Evolutionary conservation across 2,329 filamentous ascomycete genomes (phyloP), one percentile per base, ranked within the genome.

Genomic region (Arthrobotrys iridis): DNA sequence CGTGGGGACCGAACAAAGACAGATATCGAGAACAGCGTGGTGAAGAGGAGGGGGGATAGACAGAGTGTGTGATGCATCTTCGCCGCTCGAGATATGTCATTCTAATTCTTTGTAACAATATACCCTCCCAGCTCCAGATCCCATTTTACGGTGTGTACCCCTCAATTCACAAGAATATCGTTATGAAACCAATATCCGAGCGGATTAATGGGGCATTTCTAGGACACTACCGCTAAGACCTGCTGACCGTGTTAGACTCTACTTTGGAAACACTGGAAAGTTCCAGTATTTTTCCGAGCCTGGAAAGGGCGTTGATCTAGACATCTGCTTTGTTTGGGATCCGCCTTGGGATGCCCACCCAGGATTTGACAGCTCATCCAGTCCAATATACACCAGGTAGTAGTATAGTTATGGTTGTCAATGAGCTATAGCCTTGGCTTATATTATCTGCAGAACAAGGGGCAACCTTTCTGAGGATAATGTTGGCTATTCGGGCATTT

Each of bases 401-500:
- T 48, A 24, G 13, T 10, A 41, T 46, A n/a, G 22, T 30, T 30
- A 58, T 33, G 33, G 63, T 67, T 67, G 50, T 67, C 50, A 67
- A 67, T 67, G 63, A 46, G 50, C 30, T 50, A n/a, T 20, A 30
- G 46, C 18, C 41, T 46, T 40, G 20, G 46, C 45, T n/a, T 20
- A 64, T 64, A 40, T 48, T 22, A 40, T 35, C 18, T 40, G 41
- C 50, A 18, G 26, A 41, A 62, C 65, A 70, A 62, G 65, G 65
- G 35, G 30, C 4, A 60, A 20, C 55, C n/a, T n/a, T 24, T 43
- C 24, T 70, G 45, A n/a, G 13, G 50, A 52, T 40, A 37, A 26
- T 62, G 65, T 70, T 70, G 65, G 65, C 59, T 70, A 46, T 62
- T 55, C 55, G 45, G 55, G 45, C 55, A 15, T 10, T 55, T 52